Base-by-base conservation (phyloP, 768 basidiomycete genomes). In the Daedaleopsis nitida region DNA sequence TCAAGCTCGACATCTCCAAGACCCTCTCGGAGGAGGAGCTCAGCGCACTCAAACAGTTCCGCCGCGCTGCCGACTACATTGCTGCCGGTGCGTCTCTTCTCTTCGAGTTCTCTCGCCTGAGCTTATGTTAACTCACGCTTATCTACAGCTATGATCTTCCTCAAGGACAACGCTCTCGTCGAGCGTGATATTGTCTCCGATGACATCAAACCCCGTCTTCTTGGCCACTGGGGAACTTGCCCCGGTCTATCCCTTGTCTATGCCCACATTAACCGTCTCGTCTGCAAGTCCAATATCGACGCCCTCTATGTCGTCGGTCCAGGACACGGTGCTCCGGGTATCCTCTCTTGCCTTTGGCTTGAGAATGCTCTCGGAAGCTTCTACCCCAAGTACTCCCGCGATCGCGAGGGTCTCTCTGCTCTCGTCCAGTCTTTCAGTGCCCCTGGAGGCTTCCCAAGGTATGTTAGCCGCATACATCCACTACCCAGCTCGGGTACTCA, bases 191-290 rank as follows among this genome's bases (percentile, higher is more conserved):
- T 91, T 44, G 80, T 77, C 19, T 76, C 81, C 32, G 85, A 89
- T 47, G 82, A 94, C 71, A 87, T 96, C 76, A 95, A 96, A 75
- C 79, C 81, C 44, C 85, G 91, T 68, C 81, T 94, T 24, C 81
- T 94, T 9, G 92, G 92, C 0, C 91, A 92, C 68, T 92, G 89
- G 89, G 91, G 90, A 32, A 91, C 89, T 32, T 91, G 91, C 66
- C 91, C 90, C 0, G 93, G 92, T 21, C 82, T 94, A 10, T 75
- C 81, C 62, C 81, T 94, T 64, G 81, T 82, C 32, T 85, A 85
- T 66, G 89, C 68, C 16, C 75, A 82, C 58, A 76, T 81, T 61
- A 75, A 72, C 54, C 68, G 66, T 37, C 63, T 89, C 58, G 83
- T 89, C 62, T 78, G 79, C 55, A 86, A 85, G 65, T 83, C 81